Base-by-base conservation (phyloP, 352 stramenopile genomes). In the Globisporangium nagaii region DNA sequence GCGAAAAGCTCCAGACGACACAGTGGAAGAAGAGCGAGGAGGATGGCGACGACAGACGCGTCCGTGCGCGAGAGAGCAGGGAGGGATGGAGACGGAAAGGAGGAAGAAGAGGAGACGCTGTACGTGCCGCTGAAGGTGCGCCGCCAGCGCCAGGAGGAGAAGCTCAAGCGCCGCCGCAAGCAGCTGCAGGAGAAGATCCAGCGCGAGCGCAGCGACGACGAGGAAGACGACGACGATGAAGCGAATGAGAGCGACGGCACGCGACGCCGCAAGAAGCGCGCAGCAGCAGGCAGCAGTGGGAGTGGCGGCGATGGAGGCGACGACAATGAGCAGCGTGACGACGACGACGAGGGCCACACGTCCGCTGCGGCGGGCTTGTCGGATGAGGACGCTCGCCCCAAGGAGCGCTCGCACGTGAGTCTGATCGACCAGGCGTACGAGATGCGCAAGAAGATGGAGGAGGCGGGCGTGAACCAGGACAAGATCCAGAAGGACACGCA, bases 91-190 rank as follows among this genome's bases (percentile, higher is more conserved):
- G 43, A 9, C n/a, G n/a, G n/a, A 9, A 35, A 30, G 5, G 27
- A 53, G 28, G 24, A 28, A 22, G 30, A 56, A 9, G 74, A 81
- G 0, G 73, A 80, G 62, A 10, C 61, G 63, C 66, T 94, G 62
- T 94, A 92, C 41, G 79, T 94, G 50, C 79, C 84, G 59, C 75
- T 92, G 0, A 90, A 89, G 58, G 71, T 89, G 63, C 75, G 84
- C 1, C 81, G 81, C 19, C 65, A 74, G 53, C 71, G 76, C 49
- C 79, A 94, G 55, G 70, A 88, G 44, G 77, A 90, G 62, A 68
- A 80, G 19, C 64, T 85, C 19, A 56, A 71, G 30, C 75, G 75
- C 53, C 70, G 84, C 1, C 73, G 78, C 7, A 63, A 66, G 34
- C 62, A 71, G 35, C 56, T 87, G 12, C 76, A 80, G 22, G 76